Percentiles rank a stretch among this genome's conserved stretches.
These are phyloP conservation scores for Calonectria montana DNA, from an alignment of 2,329 filamentous ascomycete species.

Conservation along the genomic window DNA sequence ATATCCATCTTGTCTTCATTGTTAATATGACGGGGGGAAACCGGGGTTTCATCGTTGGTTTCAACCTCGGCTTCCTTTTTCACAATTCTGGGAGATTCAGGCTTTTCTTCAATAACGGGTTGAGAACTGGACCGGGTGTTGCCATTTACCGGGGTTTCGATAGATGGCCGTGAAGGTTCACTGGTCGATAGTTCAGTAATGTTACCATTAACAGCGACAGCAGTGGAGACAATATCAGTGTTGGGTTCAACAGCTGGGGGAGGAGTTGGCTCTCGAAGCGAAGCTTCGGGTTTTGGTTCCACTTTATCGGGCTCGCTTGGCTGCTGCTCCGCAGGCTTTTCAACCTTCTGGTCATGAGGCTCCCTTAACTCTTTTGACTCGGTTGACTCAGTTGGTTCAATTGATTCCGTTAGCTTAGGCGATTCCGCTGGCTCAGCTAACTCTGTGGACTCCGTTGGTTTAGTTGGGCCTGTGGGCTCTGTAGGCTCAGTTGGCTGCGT, in stretches of 20 bases:
- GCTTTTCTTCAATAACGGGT: constrained; percentile 16
- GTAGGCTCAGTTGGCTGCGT: not conserved
- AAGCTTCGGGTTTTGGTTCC: constrained; percentile 30
- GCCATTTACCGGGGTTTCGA: constrained; percentile 24
- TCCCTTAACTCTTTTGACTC: not conserved
- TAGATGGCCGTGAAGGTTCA: constrained; percentile 22
- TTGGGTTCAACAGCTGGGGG: not conserved
- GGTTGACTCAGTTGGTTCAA: not conserved
- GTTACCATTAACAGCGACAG: not conserved
- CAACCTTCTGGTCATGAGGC: constrained; percentile 27
- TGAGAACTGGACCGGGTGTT: constrained; percentile 8
- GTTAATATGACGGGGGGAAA: constrained; percentile 16
- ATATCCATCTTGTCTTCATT: constrained; percentile 37
- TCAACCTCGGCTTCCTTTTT: constrained; percentile 28
- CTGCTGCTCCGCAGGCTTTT: constrained; percentile 33
- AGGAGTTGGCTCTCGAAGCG: constrained; percentile 13
- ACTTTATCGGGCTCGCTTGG: constrained; percentile 31
- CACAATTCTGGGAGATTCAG: constrained; percentile 20
- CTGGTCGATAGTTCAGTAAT: constrained; percentile 13
- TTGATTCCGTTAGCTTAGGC: not conserved
- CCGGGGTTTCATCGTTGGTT: constrained; percentile 14
- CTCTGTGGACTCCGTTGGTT: constrained; percentile 1
- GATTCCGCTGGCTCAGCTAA: not conserved
- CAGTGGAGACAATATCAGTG: not conserved
- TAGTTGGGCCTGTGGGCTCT: constrained; percentile 8